Evolutionary conservation across 2,329 filamentous ascomycete genomes (phyloP).

Genomic region (Biscogniauxia sp.): DNA sequence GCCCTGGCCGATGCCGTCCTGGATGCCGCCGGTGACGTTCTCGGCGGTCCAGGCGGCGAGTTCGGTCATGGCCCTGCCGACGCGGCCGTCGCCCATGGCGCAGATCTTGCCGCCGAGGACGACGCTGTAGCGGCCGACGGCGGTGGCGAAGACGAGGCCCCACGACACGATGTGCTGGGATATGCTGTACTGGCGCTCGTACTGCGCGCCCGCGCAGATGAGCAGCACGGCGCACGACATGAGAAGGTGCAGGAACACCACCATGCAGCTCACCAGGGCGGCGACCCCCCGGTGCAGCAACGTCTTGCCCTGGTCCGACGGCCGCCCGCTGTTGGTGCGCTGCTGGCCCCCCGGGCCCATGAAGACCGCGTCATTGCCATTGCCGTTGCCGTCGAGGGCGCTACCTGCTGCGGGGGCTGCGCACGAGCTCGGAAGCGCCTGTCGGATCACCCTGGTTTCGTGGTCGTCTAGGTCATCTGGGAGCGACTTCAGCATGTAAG

Average conservation of each 20-base stretch:
- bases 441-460: constrained; percentile 52
- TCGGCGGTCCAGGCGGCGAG: constrained; percentile 60
- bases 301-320: constrained; percentile 24
- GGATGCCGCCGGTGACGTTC: constrained; percentile 63
- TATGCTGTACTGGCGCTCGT: constrained; percentile 66
- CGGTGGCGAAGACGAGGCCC: constrained; percentile 51
- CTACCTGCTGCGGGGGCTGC: constrained; percentile 2
- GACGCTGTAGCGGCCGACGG: constrained; percentile 50
- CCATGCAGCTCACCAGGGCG: constrained; percentile 53
- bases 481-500: constrained; percentile 62
- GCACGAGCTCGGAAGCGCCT: constrained; percentile 44
- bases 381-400: constrained; percentile 1
- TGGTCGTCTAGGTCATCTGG: constrained; percentile 54
- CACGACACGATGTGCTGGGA: constrained; percentile 55
- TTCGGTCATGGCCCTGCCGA: constrained; percentile 58
- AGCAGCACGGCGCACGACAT: constrained; percentile 56
- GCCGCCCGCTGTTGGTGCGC: constrained; percentile 13
- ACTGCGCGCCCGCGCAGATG: constrained; percentile 53
- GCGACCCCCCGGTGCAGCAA: constrained; percentile 60
- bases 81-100: constrained; percentile 61
- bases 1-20: constrained; percentile 55
- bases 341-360: not conserved
- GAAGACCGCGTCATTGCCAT: constrained; percentile 2
- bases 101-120: constrained; percentile 53
- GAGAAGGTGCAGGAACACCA: constrained; percentile 58